Base-by-base conservation (phyloP, 2,329 filamentous ascomycete species). In the Cytospora mali region DNA sequence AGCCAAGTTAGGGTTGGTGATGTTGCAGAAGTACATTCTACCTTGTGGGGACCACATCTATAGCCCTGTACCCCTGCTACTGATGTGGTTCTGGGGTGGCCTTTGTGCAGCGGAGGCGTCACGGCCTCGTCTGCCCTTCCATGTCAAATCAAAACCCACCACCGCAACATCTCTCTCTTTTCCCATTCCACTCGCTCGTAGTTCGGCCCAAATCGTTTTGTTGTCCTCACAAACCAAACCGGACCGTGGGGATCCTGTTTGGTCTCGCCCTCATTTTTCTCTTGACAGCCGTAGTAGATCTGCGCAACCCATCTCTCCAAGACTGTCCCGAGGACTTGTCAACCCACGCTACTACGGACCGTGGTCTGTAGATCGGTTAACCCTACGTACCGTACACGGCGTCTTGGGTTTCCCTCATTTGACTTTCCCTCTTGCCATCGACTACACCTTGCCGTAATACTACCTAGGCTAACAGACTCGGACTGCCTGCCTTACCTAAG, bases 91-190 rank as follows among this genome's bases (percentile, higher is more conserved):
- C 62, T 53, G 56, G 55, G 63, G 63, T 62, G 56, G 56, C 28
- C 61, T 57, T 65, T 58, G 60, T 64, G 59, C 62, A 64, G 62
- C 60, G 62, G 62, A 61, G 58, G 58, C 58, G 62, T 57, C 58
- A 63, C 52, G 55, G 59, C 42, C 59, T 49, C 50, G 58, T 60
- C 58, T 60, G 18, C 58, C 50, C 58, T 60, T 42, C 55, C 62
- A 50, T 56, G 57, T 62, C 55, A 48, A 62, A 35, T 46, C 42
- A 46, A 61, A 61, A 59, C 54, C 59, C 62, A 62, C 59, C 62
- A 62, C 62, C 55, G 59, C 53, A 56, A 62, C 60, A 48, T 63
- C 58, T 61, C 57, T 52, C 60, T 62, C 57, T 62, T 27, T 51
- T 51, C 25, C 49, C 49, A 51, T 51, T 52, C 18, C 46, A 58